Percentiles rank a stretch among this genome's conserved stretches.
phyloP scores from a whole-genome alignment of 208 protist genomes.

The Herpetomonas muscarum region DNA sequence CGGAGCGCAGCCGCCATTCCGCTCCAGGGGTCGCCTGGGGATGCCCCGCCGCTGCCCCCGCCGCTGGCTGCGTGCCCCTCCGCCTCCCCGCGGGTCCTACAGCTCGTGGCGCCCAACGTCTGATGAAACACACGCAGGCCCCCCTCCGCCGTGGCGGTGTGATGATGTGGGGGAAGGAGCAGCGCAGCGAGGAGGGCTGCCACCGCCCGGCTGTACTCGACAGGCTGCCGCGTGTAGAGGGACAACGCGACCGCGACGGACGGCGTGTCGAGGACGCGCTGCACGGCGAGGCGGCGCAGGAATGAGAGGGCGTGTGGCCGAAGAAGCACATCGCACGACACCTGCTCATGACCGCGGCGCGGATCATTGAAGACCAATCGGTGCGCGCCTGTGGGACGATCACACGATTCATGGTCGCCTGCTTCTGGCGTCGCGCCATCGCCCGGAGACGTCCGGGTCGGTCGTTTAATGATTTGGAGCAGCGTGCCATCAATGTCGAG shows the following conservation, averaged over 20 bases:
- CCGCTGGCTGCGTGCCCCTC: conserved; percentile 6
- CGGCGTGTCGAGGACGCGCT: conserved; percentile 22
- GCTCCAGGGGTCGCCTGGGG: no score
- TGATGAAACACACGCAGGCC: no score
- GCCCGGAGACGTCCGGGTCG: neutral
- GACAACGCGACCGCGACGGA: conserved; percentile 20
- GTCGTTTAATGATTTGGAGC: conserved; percentile 6
- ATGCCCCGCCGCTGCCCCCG: no score
- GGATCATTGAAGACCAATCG: no score
- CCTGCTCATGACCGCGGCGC: no score
- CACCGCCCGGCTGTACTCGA: conserved; percentile 32
- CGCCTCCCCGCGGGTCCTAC: conserved; percentile 2
- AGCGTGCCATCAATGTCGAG: conserved; percentile 64
- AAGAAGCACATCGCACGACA: conserved; percentile 20
- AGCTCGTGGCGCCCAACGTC: neutral
- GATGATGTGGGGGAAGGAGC: conserved; percentile 16
- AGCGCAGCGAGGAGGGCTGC: no score
- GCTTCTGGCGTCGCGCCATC: neutral
- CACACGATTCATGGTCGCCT: neutral
- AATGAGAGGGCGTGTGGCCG: conserved; percentile 36
- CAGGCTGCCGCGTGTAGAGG: conserved; percentile 40
- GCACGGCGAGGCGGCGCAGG: conserved; percentile 15
- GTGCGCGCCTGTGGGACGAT: no score
- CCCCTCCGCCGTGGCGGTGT: no score
- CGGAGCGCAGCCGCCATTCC: no score